Evolutionary conservation across 805 yeast genomes (phyloP).

Genomic region (Candida broadrunensis): DNA sequence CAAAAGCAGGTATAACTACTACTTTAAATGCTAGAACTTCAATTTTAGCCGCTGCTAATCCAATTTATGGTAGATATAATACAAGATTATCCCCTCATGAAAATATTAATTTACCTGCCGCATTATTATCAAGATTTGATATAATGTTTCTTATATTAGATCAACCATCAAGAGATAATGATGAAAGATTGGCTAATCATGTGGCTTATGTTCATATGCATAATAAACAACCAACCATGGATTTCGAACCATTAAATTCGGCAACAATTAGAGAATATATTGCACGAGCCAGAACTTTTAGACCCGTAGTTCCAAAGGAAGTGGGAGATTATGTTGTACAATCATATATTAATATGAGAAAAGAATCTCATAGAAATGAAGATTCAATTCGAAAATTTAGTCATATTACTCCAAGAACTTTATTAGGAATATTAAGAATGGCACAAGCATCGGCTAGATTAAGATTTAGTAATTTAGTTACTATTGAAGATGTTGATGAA

Average conservation of each 20-base stretch:
- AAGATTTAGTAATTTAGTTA: conserved; percentile 72
- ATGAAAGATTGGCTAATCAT: conserved; percentile 85
- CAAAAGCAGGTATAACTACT: conserved; percentile 97
- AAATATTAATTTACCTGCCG: conserved; percentile 95
- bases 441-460: conserved; percentile 93
- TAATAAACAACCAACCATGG: conserved; percentile 78
- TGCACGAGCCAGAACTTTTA: conserved; percentile 75
- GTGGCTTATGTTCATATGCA: conserved; percentile 96
- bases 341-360: conserved; percentile 87
- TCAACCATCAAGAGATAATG: conserved; percentile 73
- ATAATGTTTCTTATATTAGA: conserved; percentile 83
- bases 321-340: conserved; percentile 86
- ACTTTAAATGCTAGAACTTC: conserved; percentile 94
- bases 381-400: conserved; percentile 76
- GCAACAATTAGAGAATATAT: conserved; percentile 82
- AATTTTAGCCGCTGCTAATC: conserved; percentile 97
- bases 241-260: conserved; percentile 74
- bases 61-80: conserved; percentile 91
- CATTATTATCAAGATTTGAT: conserved; percentile 91
- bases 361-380: conserved; percentile 79
- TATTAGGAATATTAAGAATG: conserved; percentile 85
- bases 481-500: conserved; percentile 86
- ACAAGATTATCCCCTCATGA: conserved; percentile 88
- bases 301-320: conserved; percentile 81
- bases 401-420: conserved; percentile 93